Base-by-base conservation (phyloP, 441 rosid species). In the Gossypium davidsonii region DNA sequence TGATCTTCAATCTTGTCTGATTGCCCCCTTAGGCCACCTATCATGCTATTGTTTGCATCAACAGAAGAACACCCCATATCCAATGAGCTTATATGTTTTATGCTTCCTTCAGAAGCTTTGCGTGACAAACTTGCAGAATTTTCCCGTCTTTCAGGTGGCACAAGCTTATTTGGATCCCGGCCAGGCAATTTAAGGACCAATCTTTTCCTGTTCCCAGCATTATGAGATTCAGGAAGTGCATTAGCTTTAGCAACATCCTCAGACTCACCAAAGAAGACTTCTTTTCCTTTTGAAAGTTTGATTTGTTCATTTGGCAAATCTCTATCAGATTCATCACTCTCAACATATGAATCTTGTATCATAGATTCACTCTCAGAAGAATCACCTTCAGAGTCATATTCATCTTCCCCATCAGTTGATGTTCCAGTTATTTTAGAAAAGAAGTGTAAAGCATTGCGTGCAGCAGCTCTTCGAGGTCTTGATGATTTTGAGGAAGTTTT, bases 401-500 rank as follows among this genome's bases (percentile, higher is more conserved):
- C 93, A 72, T 87, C 95, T 80, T 91, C 97, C 70, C 81, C 89
- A 39, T 89, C 97, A 67, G 90, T 85, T 71, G 89, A 85, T 76
- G 91, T 79, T 83, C 94, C 98, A 15, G 88, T 86, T 75, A 96
- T 86, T 86, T 86, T 93, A 48, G 93, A 88, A 78, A 96, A 91
- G 81, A 91, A 85, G 57, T 88, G 82, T 55, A 87, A 95, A 26
- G 98, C 99, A 87, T 90, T 91, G 73, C 91, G 91, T 51, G 99
- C 98, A 73, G 98, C 98, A 71, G 91, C 97, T 81, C 99, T 87
- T 79, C 85, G 94, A 72, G 98, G 97, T 84, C 99, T 87, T 53
- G 82, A 83, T 68, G 86, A 85, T 83, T 88, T 91, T 34, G 84
- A 86, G 65, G 97, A 89, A 71, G 90, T 44, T 84, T 88, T 90